phyloP scores from a whole-genome alignment of 2,329 filamentous ascomycete species.

The Xylaria sp. region DNA sequence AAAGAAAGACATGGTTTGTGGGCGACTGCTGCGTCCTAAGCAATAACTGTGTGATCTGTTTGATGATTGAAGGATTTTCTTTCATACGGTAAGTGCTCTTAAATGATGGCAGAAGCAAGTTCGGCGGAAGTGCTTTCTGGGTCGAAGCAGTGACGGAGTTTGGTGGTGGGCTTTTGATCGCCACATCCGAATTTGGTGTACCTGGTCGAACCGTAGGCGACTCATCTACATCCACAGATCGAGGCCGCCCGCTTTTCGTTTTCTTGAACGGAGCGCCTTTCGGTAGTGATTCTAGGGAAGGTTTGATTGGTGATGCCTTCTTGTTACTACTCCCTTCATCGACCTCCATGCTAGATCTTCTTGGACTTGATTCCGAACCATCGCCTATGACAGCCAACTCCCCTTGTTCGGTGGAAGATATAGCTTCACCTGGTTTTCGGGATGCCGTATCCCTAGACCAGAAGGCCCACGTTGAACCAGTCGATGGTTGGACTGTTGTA shows the following conservation, averaged over 20 bases:
- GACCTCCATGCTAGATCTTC: slow-evolving; percentile 52
- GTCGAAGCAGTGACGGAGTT: slow-evolving; percentile 42
- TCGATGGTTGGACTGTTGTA: slow-evolving; percentile 46
- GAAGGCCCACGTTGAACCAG: slow-evolving; percentile 78
- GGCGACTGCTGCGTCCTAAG: slow-evolving; percentile 61
- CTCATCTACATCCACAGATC: slow-evolving; percentile 55
- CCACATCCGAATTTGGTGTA: slow-evolving; percentile 42
- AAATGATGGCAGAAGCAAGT: slow-evolving; percentile 74
- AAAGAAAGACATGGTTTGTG: slow-evolving; percentile 73
- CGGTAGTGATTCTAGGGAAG: slow-evolving; percentile 36
- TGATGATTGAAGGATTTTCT: slow-evolving; percentile 72
- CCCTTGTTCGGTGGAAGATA: slow-evolving; percentile 47
- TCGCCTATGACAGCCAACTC: slow-evolving; percentile 64
- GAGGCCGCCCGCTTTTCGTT: slow-evolving; percentile 52
- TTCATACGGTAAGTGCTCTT: slow-evolving; percentile 69
- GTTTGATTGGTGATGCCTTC: slow-evolving; percentile 44
- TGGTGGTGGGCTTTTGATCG: slow-evolving; percentile 34
- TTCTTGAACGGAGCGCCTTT: slow-evolving; percentile 45
- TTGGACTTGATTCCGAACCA: slow-evolving; percentile 61
- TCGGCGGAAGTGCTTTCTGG: slow-evolving; percentile 54
- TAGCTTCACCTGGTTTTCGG: slow-evolving; percentile 42
- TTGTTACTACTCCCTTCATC: slow-evolving; percentile 38
- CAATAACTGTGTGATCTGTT: slow-evolving; percentile 65
- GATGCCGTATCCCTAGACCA: slow-evolving; percentile 68
- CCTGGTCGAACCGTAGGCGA: slow-evolving; percentile 43